Percentiles rank a stretch among this genome's conserved stretches.
Conservation (phyloP, 2,329 filamentous ascomycete genomes). For the Emmonsiellopsis sp. region DNA sequence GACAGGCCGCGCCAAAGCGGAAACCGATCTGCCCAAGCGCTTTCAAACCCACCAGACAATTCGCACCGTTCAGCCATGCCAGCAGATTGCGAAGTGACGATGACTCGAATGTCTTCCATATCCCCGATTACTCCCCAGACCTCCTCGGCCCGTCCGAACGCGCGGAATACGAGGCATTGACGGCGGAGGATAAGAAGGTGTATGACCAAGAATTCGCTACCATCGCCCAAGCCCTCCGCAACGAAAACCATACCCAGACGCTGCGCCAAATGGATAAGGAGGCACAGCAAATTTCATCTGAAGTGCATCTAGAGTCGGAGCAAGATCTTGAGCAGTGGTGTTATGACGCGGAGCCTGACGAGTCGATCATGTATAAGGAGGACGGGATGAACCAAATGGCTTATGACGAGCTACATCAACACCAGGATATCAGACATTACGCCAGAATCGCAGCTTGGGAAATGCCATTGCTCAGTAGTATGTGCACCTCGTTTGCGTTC, state of each 20-base stretch:
- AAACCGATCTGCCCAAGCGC: slow-evolving; percentile 4
- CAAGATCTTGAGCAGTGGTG: slow-evolving; percentile 41
- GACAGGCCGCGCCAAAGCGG: slow-evolving; percentile 17
- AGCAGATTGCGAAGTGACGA: background rate
- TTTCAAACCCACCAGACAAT: background rate
- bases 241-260: background rate
- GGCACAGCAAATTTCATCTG: slow-evolving; percentile 4
- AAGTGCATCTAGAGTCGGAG: no score
- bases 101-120: background rate
- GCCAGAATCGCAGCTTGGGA: slow-evolving; percentile 86
- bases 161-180: slow-evolving; percentile 1
- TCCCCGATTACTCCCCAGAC: slow-evolving; percentile 1
- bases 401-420: slow-evolving; percentile 78
- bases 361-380: slow-evolving; percentile 39
- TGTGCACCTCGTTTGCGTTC: slow-evolving; percentile 28
- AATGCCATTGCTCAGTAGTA: slow-evolving; percentile 82
- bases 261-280: slow-evolving; percentile 3
- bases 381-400: slow-evolving; percentile 77
- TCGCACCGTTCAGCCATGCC: background rate
- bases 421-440: slow-evolving; percentile 82
- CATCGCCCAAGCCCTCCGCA: background rate
- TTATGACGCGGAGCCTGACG: slow-evolving; percentile 6
- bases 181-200: slow-evolving; percentile 24
- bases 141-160: background rate
- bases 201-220: slow-evolving; percentile 19